Evolutionary conservation across 2,329 filamentous ascomycete species (phyloP).

Genomic region (Alternaria gansuensis): DNA sequence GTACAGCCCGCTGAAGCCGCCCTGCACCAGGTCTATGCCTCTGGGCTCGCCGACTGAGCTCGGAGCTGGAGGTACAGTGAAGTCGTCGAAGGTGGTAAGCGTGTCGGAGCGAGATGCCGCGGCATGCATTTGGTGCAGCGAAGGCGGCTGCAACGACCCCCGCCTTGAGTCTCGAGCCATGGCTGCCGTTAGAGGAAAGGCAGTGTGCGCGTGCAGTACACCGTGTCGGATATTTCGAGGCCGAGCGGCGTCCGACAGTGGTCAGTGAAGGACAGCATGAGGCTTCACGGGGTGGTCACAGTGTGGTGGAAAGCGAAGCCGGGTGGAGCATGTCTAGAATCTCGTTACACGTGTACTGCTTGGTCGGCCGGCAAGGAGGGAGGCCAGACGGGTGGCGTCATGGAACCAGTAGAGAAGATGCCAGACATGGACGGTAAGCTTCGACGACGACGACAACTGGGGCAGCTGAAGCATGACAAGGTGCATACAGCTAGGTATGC

Average conservation of each 20-base stretch:
- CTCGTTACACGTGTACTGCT: constrained; percentile 13
- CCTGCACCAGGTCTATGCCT: constrained; percentile 78
- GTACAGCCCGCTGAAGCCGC: constrained; percentile 89
- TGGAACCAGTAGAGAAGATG: constrained; percentile 1
- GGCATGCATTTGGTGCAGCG: constrained; percentile 85
- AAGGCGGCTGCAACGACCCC: constrained; percentile 33
- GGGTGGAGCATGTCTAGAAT: constrained; percentile 4
- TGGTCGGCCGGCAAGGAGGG: background rate
- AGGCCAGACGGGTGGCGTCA: background rate
- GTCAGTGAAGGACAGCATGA: constrained; percentile 33
- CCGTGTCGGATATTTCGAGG: constrained; percentile 9
- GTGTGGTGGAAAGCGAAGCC: constrained; percentile 6
- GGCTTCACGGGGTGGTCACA: constrained; percentile 24
- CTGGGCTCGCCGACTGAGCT: constrained; percentile 71
- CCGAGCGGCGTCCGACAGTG: constrained; percentile 17
- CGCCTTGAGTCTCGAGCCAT: constrained; percentile 42
- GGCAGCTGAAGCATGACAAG: constrained; percentile 13
- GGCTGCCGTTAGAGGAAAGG: constrained; percentile 19
- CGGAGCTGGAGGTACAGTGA: constrained; percentile 73
- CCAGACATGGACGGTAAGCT: constrained; percentile 16
- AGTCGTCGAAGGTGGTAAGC: constrained; percentile 94
- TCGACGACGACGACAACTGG: background rate
- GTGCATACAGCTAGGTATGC: constrained; percentile 8
- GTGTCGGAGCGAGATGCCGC: constrained; percentile 85
- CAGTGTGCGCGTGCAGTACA: constrained; percentile 8